Evolutionary conservation across 1,284 basidiomycete species (phyloP).

Genomic region (Heterobasidion irregulare): DNA sequence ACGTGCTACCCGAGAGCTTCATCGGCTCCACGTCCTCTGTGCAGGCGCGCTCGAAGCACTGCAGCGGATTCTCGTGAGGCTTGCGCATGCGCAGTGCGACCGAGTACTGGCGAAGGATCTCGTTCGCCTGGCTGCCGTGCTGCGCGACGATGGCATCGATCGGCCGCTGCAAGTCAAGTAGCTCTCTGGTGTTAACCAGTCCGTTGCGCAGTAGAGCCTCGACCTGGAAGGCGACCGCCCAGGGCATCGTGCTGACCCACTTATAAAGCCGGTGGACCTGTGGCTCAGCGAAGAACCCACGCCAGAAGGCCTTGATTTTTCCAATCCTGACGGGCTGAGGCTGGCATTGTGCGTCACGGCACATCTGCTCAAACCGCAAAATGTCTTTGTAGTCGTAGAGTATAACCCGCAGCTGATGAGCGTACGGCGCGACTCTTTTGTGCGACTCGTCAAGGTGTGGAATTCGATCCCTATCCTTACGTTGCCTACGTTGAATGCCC

Average conservation of each 20-base stretch:
- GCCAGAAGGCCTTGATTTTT: slow-evolving; percentile 30
- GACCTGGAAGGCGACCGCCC: slow-evolving; percentile 58
- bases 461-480: slow-evolving; percentile 39
- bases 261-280: slow-evolving; percentile 30
- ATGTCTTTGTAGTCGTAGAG: slow-evolving; percentile 32
- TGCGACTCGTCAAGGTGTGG: slow-evolving; percentile 43
- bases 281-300: slow-evolving; percentile 40
- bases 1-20: slow-evolving; percentile 21
- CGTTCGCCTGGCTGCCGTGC: slow-evolving; percentile 23
- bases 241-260: slow-evolving; percentile 24
- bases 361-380: slow-evolving; percentile 6
- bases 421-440: slow-evolving; percentile 43
- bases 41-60: slow-evolving; percentile 24
- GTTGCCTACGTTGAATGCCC: background rate
- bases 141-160: slow-evolving; percentile 28
- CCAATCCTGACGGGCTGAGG: slow-evolving; percentile 5
- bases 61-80: slow-evolving; percentile 31
- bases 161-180: slow-evolving; percentile 30
- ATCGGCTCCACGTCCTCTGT: background rate
- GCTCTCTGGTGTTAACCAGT: slow-evolving; percentile 41
- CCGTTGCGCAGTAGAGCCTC: slow-evolving; percentile 50
- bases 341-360: slow-evolving; percentile 7
- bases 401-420: slow-evolving; percentile 50
- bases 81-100: slow-evolving; percentile 14
- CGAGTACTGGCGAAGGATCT: slow-evolving; percentile 40